Percentiles rank a stretch among this genome's conserved stretches.
phyloP scores from a whole-genome alignment of 352 stramenopile genomes.

The Aphanomyces astaci region DNA sequence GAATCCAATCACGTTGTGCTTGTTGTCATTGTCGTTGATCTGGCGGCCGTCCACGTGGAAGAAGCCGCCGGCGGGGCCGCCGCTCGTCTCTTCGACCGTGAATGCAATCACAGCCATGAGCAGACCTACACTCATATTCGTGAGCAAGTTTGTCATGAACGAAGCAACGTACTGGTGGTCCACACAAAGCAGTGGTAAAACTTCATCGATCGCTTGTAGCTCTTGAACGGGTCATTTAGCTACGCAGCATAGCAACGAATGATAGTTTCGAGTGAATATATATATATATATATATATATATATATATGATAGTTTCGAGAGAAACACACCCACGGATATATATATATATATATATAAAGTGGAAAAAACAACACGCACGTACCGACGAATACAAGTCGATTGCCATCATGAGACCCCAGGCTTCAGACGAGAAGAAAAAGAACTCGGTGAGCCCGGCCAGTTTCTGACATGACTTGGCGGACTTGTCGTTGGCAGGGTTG shows the following conservation, averaged over 20 bases:
- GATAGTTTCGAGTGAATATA: no score
- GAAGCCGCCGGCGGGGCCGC: conserved; percentile 63
- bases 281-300: no score
- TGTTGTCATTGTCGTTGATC: conserved; percentile 64
- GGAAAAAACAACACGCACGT: conserved; percentile 14
- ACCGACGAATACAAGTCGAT: conserved; percentile 82
- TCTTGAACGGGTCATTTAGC: conserved; percentile 83
- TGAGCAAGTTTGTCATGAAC: no score
- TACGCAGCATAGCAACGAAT: conserved; percentile 21
- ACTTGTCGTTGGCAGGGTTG: conserved; percentile 38
- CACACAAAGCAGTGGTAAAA: conserved; percentile 84
- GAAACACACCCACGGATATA: neutral
- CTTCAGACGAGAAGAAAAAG: conserved; percentile 83
- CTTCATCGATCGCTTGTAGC: conserved; percentile 84
- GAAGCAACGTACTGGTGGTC: conserved; percentile 41
- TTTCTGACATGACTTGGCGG: conserved; percentile 42
- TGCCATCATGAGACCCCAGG: conserved; percentile 82
- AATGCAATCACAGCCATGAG: conserved; percentile 71
- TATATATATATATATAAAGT: neutral
- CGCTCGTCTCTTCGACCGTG: conserved; percentile 25
- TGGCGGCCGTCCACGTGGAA: conserved; percentile 79
- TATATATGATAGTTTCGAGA: no score
- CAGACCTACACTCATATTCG: conserved; percentile 44
- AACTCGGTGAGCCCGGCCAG: conserved; percentile 83
- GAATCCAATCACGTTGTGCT: conserved; percentile 64